These are phyloP conservation scores for Solidago caesia DNA, from an alignment of 129 eudicot genomes.

Conservation along the genomic window DNA sequence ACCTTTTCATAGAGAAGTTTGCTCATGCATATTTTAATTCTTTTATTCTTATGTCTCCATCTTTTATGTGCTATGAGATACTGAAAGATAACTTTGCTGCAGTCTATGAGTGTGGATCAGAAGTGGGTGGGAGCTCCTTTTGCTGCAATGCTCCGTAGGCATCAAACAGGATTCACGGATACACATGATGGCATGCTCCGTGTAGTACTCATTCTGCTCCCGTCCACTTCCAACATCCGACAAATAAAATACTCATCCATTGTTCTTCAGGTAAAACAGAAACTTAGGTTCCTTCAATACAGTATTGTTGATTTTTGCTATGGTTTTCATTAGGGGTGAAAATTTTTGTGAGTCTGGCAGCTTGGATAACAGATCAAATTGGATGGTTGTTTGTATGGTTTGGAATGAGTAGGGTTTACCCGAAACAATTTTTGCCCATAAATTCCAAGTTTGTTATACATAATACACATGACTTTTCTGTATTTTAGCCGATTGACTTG, in stretches of 20 bases:
- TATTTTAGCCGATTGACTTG: slow-evolving; percentile 85
- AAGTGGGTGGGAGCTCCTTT: slow-evolving; percentile 98
- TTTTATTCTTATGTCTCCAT: not conserved
- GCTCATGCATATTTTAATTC: not conserved
- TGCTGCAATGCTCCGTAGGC: slow-evolving; percentile 89
- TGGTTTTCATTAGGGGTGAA: not conserved
- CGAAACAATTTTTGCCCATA: too few species aligned
- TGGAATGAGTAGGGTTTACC: too few species aligned
- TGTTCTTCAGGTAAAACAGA: slow-evolving; percentile 72
- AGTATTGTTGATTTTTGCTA: slow-evolving; percentile 2
- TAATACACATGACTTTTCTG: slow-evolving; percentile 13
- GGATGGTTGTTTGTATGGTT: too few species aligned
- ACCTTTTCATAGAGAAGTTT: not conserved
- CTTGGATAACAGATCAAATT: too few species aligned
- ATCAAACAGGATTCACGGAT: slow-evolving; percentile 54
- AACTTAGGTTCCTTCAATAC: slow-evolving; percentile 3
- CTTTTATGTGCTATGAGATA: slow-evolving; percentile 9
- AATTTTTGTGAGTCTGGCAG: too few species aligned
- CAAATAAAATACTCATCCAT: slow-evolving; percentile 82
- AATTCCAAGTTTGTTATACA: not conserved
- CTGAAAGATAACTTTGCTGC: slow-evolving; percentile 19
- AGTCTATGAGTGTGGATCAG: slow-evolving; percentile 86
- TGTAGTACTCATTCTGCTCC: slow-evolving; percentile 60
- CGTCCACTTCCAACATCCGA: slow-evolving; percentile 58
- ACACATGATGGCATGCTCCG: slow-evolving; percentile 53